Conservation (phyloP, 192 early-diverging fungal species). For the Coemansia sp. region DNA sequence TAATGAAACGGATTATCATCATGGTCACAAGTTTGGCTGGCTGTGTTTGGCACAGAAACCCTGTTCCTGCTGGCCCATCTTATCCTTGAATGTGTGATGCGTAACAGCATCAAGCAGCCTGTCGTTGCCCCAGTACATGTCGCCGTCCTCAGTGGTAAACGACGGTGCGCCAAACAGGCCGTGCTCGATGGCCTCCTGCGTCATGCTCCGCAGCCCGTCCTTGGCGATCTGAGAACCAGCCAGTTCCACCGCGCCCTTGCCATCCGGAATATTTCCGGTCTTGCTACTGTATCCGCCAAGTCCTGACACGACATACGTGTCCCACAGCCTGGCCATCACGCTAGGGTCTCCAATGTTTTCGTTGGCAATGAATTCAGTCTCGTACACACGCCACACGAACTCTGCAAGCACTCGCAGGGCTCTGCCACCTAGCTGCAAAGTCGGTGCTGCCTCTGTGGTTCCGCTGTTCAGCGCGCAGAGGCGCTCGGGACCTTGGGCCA, state of each 20-base stretch:
- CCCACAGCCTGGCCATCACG: slow-evolving; percentile 37
- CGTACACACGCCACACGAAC: slow-evolving; percentile 47
- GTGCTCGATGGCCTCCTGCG: slow-evolving; percentile 46
- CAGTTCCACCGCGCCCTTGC: slow-evolving; percentile 25
- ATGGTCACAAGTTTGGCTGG: slow-evolving; percentile 19
- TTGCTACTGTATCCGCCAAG: background rate
- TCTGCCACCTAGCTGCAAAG: background rate
- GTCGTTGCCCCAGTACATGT: slow-evolving; percentile 63
- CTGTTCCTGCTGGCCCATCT: slow-evolving; percentile 18
- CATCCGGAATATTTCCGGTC: slow-evolving; percentile 16
- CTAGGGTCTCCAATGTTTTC: slow-evolving; percentile 34
- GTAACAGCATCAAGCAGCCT: slow-evolving; percentile 46
- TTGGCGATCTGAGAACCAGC: slow-evolving; percentile 18
- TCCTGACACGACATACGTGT: slow-evolving; percentile 17
- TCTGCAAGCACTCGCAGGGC: slow-evolving; percentile 20
- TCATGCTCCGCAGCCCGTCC: slow-evolving; percentile 38
- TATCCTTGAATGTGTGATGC: slow-evolving; percentile 26
- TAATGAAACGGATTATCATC: background rate
- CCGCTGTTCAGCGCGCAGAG: slow-evolving; percentile 13
- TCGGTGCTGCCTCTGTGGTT: no score
- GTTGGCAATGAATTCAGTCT: slow-evolving; percentile 33
- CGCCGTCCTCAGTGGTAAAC: slow-evolving; percentile 55
- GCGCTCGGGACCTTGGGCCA: slow-evolving; percentile 30
- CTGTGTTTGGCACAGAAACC: slow-evolving; percentile 29
- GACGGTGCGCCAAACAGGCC: slow-evolving; percentile 58